These are phyloP conservation scores for Cladobotryum mycophilum DNA, from an alignment of 2,329 filamentous ascomycete genomes.

Conservation along the genomic window DNA sequence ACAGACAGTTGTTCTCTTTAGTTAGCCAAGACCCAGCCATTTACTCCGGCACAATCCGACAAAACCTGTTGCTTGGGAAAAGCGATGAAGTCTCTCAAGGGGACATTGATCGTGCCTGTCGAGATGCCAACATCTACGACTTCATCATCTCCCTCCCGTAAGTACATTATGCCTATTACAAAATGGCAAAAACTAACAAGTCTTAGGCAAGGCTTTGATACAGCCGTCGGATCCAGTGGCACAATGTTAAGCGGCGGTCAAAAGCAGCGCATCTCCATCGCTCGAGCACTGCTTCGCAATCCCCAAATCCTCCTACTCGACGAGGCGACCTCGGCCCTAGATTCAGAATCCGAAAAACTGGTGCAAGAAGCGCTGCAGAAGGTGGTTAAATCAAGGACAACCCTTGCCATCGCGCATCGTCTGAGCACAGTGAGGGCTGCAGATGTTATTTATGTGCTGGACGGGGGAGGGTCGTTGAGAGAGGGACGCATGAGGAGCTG, in stretches of 20 bases:
- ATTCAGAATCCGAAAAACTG: conserved; percentile 69
- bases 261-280: conserved; percentile 91
- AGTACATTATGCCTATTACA: not conserved
- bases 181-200: not conserved
- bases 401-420: conserved; percentile 88
- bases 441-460: conserved; percentile 91
- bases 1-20: conserved; percentile 74
- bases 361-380: conserved; percentile 78
- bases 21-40: conserved; percentile 92
- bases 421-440: conserved; percentile 90
- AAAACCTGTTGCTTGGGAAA: conserved; percentile 81
- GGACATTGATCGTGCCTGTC: conserved; percentile 69
- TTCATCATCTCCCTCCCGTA: conserved; percentile 74
- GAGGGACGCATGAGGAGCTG: not conserved
- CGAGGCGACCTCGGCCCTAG: conserved; percentile 72
- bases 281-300: conserved; percentile 78
- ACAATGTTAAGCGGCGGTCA: conserved; percentile 81
- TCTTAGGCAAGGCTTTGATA: conserved; percentile 67
- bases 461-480: conserved; percentile 65
- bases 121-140: conserved; percentile 87
- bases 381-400: conserved; percentile 77
- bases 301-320: conserved; percentile 81
- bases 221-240: conserved; percentile 81
- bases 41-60: conserved; percentile 83
- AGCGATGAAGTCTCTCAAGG: conserved; percentile 63